phyloP scores from a whole-genome alignment of 768 basidiomycete species.

The Tulasnella sp. region DNA sequence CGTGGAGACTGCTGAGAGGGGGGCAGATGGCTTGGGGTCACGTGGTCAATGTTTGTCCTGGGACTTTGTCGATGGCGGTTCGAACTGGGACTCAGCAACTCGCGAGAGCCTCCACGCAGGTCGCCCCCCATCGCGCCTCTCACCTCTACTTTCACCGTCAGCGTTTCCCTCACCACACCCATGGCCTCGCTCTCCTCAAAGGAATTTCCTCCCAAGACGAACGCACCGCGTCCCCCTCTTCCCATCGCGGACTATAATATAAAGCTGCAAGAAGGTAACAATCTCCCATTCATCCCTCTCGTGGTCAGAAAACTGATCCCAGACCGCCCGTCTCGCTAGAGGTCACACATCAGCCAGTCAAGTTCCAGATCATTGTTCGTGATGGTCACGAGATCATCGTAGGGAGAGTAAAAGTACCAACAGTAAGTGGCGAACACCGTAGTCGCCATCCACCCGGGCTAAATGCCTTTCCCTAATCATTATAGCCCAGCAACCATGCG shows the following conservation, averaged over 20 bases:
- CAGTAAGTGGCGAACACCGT: slow-evolving; percentile 34
- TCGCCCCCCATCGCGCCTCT: slow-evolving; percentile 14
- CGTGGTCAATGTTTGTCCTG: slow-evolving; percentile 2
- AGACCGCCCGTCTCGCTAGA: background rate
- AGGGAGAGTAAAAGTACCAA: slow-evolving; percentile 43
- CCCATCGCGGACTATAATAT: slow-evolving; percentile 14
- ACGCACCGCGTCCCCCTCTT: background rate
- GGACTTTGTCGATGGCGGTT: slow-evolving; percentile 13
- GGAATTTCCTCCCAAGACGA: background rate
- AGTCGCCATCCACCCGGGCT: background rate
- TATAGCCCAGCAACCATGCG: slow-evolving; percentile 69
- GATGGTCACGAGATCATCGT: slow-evolving; percentile 43
- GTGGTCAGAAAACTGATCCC: slow-evolving; percentile 13
- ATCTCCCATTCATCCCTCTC: slow-evolving; percentile 1
- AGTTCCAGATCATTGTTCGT: slow-evolving; percentile 44
- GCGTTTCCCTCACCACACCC: slow-evolving; percentile 3
- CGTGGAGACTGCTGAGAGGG: slow-evolving; percentile 6
- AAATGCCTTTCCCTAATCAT: background rate
- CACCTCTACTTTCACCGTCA: background rate
- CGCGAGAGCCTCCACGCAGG: slow-evolving; percentile 12
- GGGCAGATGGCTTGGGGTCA: background rate
- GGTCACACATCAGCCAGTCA: slow-evolving; percentile 34
- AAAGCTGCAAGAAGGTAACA: slow-evolving; percentile 14
- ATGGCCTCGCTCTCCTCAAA: background rate
- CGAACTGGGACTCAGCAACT: slow-evolving; percentile 14